Conservation (phyloP, 2,329 filamentous ascomycete genomes). For the Fusarium ramigenum region DNA sequence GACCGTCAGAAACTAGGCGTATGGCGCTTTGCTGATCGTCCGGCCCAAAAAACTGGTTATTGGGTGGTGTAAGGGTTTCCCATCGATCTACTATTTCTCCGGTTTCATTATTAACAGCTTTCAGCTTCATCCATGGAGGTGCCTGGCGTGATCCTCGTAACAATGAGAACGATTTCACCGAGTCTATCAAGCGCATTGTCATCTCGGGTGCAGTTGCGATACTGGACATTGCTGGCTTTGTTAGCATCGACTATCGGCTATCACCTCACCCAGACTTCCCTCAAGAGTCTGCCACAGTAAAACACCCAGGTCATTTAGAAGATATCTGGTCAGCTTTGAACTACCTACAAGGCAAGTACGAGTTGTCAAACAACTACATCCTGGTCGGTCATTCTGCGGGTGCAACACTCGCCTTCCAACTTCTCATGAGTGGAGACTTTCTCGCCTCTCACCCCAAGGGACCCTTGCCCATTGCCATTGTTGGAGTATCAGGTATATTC, state of each 20-base stretch:
- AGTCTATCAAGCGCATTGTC: slow-evolving; percentile 56
- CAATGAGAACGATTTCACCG: slow-evolving; percentile 55
- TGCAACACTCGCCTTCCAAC: slow-evolving; percentile 70
- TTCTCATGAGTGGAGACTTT: slow-evolving; percentile 56
- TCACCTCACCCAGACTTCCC: slow-evolving; percentile 60
- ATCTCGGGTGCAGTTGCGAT: slow-evolving; percentile 37
- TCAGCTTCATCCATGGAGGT: slow-evolving; percentile 68
- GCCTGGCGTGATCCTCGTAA: slow-evolving; percentile 69
- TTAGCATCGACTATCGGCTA: slow-evolving; percentile 71
- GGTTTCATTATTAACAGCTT: slow-evolving; percentile 14
- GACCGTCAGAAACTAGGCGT: slow-evolving; percentile 58
- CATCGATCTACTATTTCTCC: not conserved
- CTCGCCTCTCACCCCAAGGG: slow-evolving; percentile 41
- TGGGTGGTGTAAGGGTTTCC: slow-evolving; percentile 50
- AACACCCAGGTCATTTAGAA: slow-evolving; percentile 67
- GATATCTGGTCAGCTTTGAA: slow-evolving; percentile 65
- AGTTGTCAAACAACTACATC: slow-evolving; percentile 61
- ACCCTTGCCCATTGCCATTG: slow-evolving; percentile 60
- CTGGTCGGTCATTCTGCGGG: slow-evolving; percentile 72
- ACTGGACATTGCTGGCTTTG: slow-evolving; percentile 65
- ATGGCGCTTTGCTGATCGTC: slow-evolving; percentile 49
- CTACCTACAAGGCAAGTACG: slow-evolving; percentile 57
- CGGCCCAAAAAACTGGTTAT: slow-evolving; percentile 33
- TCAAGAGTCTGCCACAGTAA: slow-evolving; percentile 51
- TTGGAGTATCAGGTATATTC: slow-evolving; percentile 74